Conservation (phyloP, 2,329 filamentous ascomycete genomes). For the Dothideomycetes sp. region DNA sequence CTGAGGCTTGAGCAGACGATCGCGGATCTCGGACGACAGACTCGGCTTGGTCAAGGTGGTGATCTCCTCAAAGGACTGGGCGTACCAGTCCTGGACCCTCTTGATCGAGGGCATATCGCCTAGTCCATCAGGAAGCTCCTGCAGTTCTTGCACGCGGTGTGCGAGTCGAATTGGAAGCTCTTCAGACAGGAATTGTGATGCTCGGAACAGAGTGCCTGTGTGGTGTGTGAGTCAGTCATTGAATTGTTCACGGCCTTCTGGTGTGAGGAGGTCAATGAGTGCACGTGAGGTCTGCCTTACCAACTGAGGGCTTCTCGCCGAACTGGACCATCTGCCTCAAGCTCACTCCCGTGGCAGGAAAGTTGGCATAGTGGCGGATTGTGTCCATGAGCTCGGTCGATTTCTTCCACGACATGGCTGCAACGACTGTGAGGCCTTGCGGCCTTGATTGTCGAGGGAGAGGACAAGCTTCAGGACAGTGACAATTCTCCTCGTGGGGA, state of each 20-base stretch:
- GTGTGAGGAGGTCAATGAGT: not conserved
- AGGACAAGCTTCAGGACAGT: slow-evolving; percentile 3
- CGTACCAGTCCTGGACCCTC: slow-evolving; percentile 96
- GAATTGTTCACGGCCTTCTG: no score
- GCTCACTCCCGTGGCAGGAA: slow-evolving; percentile 92
- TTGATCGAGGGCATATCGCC: slow-evolving; percentile 97
- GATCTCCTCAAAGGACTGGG: slow-evolving; percentile 99
- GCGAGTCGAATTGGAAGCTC: slow-evolving; percentile 94
- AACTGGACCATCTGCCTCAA: slow-evolving; percentile 99
- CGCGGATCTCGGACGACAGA: slow-evolving; percentile 64
- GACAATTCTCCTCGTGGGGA: not conserved
- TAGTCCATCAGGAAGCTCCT: slow-evolving; percentile 84
- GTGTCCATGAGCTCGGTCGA: slow-evolving; percentile 87
- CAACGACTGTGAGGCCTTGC: slow-evolving; percentile 13
- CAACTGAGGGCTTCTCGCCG: slow-evolving; percentile 80
- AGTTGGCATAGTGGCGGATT: slow-evolving; percentile 94
- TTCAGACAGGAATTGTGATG: slow-evolving; percentile 96
- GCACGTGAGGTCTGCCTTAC: slow-evolving; percentile 5
- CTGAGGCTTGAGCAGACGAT: slow-evolving; percentile 63
- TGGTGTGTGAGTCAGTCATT: not conserved
- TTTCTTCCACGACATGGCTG: slow-evolving; percentile 81
- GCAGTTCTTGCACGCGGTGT: slow-evolving; percentile 90
- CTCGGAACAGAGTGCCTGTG: slow-evolving; percentile 85
- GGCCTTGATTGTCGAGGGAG: slow-evolving; percentile 10
- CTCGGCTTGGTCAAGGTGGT: slow-evolving; percentile 72